Evolutionary conservation across 2,329 filamentous ascomycete species (phyloP), one percentile per base, ranked within the genome.

Genomic region (Byssothecium circinans): DNA sequence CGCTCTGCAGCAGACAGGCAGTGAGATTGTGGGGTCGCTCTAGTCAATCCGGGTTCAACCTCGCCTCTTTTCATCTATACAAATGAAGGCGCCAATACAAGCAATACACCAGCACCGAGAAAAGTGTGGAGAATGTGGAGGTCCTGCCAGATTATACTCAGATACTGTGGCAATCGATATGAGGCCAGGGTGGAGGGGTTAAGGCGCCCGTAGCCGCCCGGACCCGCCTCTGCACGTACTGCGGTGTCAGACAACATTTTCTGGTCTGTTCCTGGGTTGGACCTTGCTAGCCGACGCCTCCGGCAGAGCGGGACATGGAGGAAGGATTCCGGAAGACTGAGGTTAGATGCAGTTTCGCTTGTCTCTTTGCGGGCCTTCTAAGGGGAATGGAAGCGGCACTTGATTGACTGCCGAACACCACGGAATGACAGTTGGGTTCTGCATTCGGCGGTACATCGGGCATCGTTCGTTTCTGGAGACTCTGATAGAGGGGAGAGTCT

Each of bases 121-220:
- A 56, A 58, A 58, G 54, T 64, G 62, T 61, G 62, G 64, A 61
- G 61, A 58, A 61, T 57, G 58, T 60, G 60, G 62, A 64, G 57
- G 39, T 12, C 36, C 36, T 39, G 56, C 47, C 49, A 47, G 41
- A 50, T 42, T 39, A 20, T 39, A n/a, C n/a, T n/a, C n/a, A n/a
- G 41, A 43, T 49, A 43, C 49, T 51, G 48, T 47, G 51, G 55
- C 54, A 58, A 51, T 49, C 51, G 40, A 50, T 41, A 39, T 23
- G 38, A 27, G 30, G 29, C 32, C 46, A 34, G 46, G 51, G 45
- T 40, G 37, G 36, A 40, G 47, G 46, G 51, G 50, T 44, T 54
- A 49, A 20, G 52, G 52, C 45, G 49, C 41, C 51, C 52, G 56
- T 54, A 60, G 49, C 23, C 10, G 23, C 5, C 57, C 61, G 52